These are phyloP conservation scores for Rosellinia necatrix DNA, from an alignment of 2,329 filamentous ascomycete species.

Conservation along the genomic window DNA sequence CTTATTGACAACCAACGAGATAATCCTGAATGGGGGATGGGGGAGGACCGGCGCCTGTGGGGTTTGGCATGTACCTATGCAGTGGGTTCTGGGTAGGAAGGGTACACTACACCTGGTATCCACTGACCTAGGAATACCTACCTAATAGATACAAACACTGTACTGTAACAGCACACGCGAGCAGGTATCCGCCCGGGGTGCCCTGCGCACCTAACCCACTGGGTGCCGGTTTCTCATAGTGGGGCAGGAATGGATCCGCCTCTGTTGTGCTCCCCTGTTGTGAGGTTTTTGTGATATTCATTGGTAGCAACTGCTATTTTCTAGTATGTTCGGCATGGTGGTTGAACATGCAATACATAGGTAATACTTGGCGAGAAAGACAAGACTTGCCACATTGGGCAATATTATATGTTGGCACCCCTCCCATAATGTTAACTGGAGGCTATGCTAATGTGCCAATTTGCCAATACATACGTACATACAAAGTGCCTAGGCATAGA, in stretches of 20 bases:
- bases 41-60: no score
- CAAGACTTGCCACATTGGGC: slow-evolving; percentile 15
- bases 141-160: no score
- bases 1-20: no score
- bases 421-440: no score
- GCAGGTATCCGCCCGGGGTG: slow-evolving; percentile 13
- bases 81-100: no score
- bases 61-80: no score
- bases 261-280: slow-evolving; percentile 23
- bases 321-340: not conserved
- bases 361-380: slow-evolving; percentile 12
- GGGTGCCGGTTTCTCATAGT: slow-evolving; percentile 4
- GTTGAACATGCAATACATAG: not conserved
- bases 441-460: no score
- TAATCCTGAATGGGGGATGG: no score
- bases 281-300: slow-evolving; percentile 17
- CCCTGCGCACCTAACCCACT: slow-evolving; percentile 34
- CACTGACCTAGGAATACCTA: not conserved
- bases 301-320: slow-evolving; percentile 29
- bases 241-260: slow-evolving; percentile 26
- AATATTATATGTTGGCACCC: not conserved
- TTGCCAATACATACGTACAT: not conserved
- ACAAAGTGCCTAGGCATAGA: no score
- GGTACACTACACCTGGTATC: no score
- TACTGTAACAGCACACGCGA: slow-evolving; percentile 21